Evolutionary conservation across 441 rosid species (phyloP).

Genomic region (Populus tomentosa): DNA sequence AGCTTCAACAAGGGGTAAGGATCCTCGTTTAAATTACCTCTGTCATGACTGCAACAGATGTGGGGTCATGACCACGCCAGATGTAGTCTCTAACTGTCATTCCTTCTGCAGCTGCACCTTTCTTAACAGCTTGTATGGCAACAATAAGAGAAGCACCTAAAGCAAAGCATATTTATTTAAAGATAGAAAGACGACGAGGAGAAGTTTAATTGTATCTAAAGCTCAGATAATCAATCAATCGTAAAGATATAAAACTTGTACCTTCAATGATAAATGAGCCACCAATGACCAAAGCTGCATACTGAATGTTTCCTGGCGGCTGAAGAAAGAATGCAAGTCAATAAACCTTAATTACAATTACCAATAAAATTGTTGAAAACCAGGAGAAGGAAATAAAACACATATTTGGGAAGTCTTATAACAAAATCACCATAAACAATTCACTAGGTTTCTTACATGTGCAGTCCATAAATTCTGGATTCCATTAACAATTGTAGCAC

Average conservation of each 20-base stretch:
- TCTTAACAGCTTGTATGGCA: constrained; percentile 95
- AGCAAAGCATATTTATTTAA: constrained; percentile 5
- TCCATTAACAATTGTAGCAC: constrained; percentile 96
- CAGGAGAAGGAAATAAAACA: constrained; percentile 9
- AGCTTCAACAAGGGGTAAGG: not conserved
- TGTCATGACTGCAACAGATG: constrained; percentile 99
- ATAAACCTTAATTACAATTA: constrained; percentile 20
- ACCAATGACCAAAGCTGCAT: constrained; percentile 93
- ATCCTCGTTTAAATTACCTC: constrained; percentile 46
- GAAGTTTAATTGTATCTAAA: not conserved
- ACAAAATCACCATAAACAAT: not conserved
- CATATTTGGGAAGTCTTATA: not conserved
- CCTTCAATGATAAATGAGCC: constrained; percentile 98
- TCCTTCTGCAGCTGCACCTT: constrained; percentile 97
- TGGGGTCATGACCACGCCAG: constrained; percentile 99
- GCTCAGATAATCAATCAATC: not conserved
- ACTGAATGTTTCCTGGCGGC: constrained; percentile 78
- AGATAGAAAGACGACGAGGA: not conserved
- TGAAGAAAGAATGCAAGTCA: constrained; percentile 36
- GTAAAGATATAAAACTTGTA: constrained; percentile 19
- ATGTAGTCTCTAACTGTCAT: constrained; percentile 88
- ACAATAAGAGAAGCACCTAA: constrained; percentile 94
- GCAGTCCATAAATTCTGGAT: constrained; percentile 87
- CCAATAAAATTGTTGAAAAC: constrained; percentile 5
- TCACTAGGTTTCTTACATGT: constrained; percentile 40